These are phyloP conservation scores for Keqinozyma sinolaborantium DNA, from an alignment of 1,139 yeast genomes.

Conservation along the genomic window DNA sequence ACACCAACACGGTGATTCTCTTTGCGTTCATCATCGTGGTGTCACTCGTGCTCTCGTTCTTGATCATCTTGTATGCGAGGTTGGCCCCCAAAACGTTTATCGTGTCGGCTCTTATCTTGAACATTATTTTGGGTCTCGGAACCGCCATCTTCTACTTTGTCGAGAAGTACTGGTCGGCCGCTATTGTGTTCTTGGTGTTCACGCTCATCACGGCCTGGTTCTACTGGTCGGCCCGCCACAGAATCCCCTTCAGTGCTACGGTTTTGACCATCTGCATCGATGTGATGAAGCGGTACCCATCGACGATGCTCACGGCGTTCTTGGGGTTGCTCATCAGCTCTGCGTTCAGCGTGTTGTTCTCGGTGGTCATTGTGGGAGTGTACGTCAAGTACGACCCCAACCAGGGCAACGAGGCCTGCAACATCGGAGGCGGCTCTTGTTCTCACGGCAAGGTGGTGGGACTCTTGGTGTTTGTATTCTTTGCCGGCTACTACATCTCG, in stretches of 20 bases:
- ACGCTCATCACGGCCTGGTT: constrained; percentile 64
- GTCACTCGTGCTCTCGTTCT: constrained; percentile 54
- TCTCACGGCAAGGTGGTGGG: constrained; percentile 68
- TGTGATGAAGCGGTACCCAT: constrained; percentile 69
- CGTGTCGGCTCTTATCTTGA: constrained; percentile 63
- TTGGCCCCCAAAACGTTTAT: constrained; percentile 67
- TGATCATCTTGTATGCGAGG: constrained; percentile 60
- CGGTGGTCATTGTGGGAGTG: constrained; percentile 67
- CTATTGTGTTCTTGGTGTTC: constrained; percentile 66
- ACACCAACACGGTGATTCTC: constrained; percentile 70
- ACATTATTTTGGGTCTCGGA: constrained; percentile 67
- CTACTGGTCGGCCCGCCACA: constrained; percentile 67
- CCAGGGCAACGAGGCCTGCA: constrained; percentile 31
- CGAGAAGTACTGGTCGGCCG: constrained; percentile 69
- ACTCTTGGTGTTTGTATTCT: constrained; percentile 62
- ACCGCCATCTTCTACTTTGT: constrained; percentile 72
- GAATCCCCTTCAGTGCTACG: constrained; percentile 74
- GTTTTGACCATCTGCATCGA: constrained; percentile 71
- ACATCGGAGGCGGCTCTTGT: constrained; percentile 61
- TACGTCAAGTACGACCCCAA: constrained; percentile 66
- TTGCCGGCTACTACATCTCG: constrained; percentile 82
- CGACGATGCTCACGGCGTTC: constrained; percentile 60
- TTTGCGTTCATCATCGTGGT: constrained; percentile 65
- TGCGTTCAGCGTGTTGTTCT: constrained; percentile 62
- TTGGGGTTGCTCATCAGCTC: constrained; percentile 65